These are phyloP conservation scores for Rhizopus stolonifer DNA, from an alignment of 371 early-diverging fungal species.

Conservation along the genomic window DNA sequence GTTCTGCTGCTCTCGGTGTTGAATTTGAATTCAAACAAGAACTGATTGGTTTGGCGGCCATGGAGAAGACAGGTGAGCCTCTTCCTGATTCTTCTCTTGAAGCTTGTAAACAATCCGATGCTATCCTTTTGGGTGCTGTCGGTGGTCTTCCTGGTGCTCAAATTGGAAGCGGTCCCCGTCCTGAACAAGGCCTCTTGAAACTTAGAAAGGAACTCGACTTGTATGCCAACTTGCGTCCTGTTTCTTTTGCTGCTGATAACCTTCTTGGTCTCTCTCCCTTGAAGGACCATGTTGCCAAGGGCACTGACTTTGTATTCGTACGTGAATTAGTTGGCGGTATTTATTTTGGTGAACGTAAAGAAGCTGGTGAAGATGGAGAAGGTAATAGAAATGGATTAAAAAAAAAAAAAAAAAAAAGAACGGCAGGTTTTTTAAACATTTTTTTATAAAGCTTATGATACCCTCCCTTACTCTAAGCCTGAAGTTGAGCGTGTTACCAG, in stretches of 20 bases:
- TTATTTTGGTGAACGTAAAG: constrained; percentile 94
- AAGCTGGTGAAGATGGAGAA: constrained; percentile 79
- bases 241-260: constrained; percentile 87
- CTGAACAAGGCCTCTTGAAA: constrained; percentile 92
- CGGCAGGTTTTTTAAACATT: no score
- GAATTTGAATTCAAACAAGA: constrained; percentile 74
- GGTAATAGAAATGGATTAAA: no score
- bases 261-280: constrained; percentile 83
- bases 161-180: constrained; percentile 89
- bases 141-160: constrained; percentile 86
- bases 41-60: constrained; percentile 90
- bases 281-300: constrained; percentile 86
- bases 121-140: constrained; percentile 94
- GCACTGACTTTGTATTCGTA: constrained; percentile 87
- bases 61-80: constrained; percentile 87
- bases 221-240: constrained; percentile 95
- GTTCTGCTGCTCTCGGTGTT: constrained; percentile 56
- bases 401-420: no score
- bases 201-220: constrained; percentile 89
- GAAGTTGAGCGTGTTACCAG: constrained; percentile 94
- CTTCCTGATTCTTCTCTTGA: constrained; percentile 78
- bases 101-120: constrained; percentile 81
- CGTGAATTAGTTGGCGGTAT: constrained; percentile 96
- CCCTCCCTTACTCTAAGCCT: constrained; percentile 83
- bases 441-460: constrained; percentile 92